Evolutionary conservation across 2,329 filamentous ascomycete species (phyloP).

Genomic region (Bipolaris sorokiniana): DNA sequence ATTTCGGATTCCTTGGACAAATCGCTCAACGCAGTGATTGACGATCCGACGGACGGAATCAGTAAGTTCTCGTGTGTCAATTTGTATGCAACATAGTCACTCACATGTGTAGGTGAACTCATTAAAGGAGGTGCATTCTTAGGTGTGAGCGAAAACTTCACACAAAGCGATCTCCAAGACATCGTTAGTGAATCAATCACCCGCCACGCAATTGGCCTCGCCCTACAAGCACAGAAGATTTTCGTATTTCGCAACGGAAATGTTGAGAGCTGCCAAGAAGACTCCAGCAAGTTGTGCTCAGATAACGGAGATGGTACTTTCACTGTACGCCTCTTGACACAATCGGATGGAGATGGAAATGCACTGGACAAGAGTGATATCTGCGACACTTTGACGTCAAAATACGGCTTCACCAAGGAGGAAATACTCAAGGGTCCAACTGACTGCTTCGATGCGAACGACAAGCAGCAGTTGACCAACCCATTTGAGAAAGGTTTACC

Average conservation of each 20-base stretch:
- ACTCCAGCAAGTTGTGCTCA: background rate
- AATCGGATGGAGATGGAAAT: background rate
- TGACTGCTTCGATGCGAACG: slow-evolving; percentile 14
- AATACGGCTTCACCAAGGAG: slow-evolving; percentile 8
- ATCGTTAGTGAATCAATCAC: slow-evolving; percentile 4
- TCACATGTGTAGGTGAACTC: background rate
- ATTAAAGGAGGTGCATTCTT: slow-evolving; percentile 10
- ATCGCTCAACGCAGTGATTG: background rate
- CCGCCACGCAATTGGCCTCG: background rate
- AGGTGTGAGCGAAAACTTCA: slow-evolving; percentile 15
- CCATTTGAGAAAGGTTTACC: slow-evolving; percentile 4
- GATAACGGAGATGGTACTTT: background rate
- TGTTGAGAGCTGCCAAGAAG: background rate
- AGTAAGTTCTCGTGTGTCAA: background rate
- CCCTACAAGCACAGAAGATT: background rate
- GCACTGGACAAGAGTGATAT: background rate
- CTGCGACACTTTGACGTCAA: background rate
- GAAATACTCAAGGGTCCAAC: slow-evolving; percentile 5
- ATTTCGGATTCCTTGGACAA: background rate
- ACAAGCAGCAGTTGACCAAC: slow-evolving; percentile 9
- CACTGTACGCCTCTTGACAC: background rate
- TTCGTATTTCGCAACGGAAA: background rate
- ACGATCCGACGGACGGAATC: slow-evolving; percentile 4
- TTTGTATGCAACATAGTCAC: background rate
- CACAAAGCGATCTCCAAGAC: slow-evolving; percentile 8